Base-by-base conservation (phyloP, 169 alveolate species). In the Plasmodium vivax region DNA sequence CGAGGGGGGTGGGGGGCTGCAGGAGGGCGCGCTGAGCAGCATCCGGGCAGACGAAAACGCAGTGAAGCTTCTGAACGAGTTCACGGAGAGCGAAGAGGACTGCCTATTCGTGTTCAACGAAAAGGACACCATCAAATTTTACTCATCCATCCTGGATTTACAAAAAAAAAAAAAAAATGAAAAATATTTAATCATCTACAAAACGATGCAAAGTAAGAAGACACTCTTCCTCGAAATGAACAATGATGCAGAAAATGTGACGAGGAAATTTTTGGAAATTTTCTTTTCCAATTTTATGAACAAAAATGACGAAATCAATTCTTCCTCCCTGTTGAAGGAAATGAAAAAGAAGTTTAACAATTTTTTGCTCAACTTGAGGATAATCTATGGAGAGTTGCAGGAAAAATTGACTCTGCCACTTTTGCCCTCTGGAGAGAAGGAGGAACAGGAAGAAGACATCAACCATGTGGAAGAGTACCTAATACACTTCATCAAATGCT, bases 271-370 rank as follows among this genome's bases (percentile, higher is more conserved):
- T 88, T 80, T 88, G 73, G 94, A 88, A 62, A 79, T 80, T 36
- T 88, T 88, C 58, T 88, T 88, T 80, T 88, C 90, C 23, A 88
- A 80, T 45, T 88, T 88, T 79, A 88, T 88, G 94, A 88, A 88
- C 54, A 88, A 88, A 41, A 88, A 88, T 80, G 90, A 88, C 23
- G 80, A 88, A n/a, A 88, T 88, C 45, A 88, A 88, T 88, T 80
- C 75, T 23, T 88, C 94, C 47, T 80, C 91, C 68, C 56, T 88
- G 27, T 43, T 88, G 36, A 88, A 80, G 54, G 94, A 88, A 30
- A 88, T 88, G 94, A 88, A 88, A 88, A 88, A 88, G 16, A 88
- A 88, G 58, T 88, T 88, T 68, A 88, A 88, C 54, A 88, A 88
- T 88, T 88, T 88, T 88, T 88, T 88, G 47, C 83, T 88, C 23